These are phyloP conservation scores for Solanum bulbocastanum DNA, from an alignment of 257 asterid genomes.

Conservation along the genomic window DNA sequence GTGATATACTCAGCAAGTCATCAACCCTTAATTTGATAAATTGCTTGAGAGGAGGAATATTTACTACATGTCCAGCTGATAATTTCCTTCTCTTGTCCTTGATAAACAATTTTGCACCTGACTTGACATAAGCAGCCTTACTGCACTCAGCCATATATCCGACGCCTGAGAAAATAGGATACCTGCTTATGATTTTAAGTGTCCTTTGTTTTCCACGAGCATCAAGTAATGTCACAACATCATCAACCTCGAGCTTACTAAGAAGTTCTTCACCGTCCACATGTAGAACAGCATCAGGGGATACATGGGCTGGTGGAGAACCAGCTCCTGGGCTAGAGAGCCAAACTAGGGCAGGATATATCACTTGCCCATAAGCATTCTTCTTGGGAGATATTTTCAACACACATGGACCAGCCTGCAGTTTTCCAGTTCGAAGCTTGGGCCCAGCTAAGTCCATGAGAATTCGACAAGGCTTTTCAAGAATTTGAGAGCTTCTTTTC, in stretches of 20 bases:
- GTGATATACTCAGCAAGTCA: slow-evolving; percentile 49
- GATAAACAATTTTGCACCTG: slow-evolving; percentile 38
- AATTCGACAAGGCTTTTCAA: slow-evolving; percentile 64
- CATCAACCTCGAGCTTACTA: slow-evolving; percentile 28
- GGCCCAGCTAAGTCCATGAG: slow-evolving; percentile 86
- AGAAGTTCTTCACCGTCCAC: slow-evolving; percentile 49
- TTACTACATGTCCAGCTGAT: slow-evolving; percentile 38
- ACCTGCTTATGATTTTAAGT: slow-evolving; percentile 36
- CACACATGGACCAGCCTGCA: slow-evolving; percentile 52
- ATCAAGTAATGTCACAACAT: slow-evolving; percentile 43
- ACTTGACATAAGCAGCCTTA: slow-evolving; percentile 46
- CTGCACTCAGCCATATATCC: slow-evolving; percentile 57
- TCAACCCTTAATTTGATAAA: slow-evolving; percentile 49
- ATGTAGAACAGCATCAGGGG: slow-evolving; percentile 40
- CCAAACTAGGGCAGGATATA: slow-evolving; percentile 53
- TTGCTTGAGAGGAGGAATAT: slow-evolving; percentile 50
- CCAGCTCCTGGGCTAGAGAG: slow-evolving; percentile 39
- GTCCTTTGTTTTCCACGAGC: slow-evolving; percentile 44
- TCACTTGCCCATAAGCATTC: slow-evolving; percentile 36
- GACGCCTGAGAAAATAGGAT: slow-evolving; percentile 47
- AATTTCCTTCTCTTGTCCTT: slow-evolving; percentile 34
- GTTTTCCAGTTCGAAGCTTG: slow-evolving; percentile 63
- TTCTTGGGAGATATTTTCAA: slow-evolving; percentile 53
- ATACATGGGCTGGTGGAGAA: slow-evolving; percentile 53
- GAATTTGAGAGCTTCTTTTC: slow-evolving; percentile 36